Base-by-base conservation (phyloP, 441 rosid species). In the Biscutella laevigata region DNA sequence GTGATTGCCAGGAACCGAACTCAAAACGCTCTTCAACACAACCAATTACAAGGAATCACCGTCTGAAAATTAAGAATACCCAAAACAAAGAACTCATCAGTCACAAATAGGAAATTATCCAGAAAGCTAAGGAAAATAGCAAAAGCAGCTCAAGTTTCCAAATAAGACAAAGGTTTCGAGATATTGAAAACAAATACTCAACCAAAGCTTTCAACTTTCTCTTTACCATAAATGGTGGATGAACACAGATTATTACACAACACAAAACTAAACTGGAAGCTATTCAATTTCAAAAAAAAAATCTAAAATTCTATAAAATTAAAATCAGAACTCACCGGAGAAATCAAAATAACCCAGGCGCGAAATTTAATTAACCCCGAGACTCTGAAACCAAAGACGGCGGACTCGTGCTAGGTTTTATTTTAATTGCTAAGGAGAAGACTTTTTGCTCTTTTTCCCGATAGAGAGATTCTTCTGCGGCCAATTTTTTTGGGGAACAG, bases 331-430 rank as follows among this genome's bases (percentile, higher is more conserved):
- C 51, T 49, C 25, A 54, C 59, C 57, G 30, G 38, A 55, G 57
- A 30, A 34, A 55, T 11, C 20, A 32, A 45, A 38, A 34, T 19
- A 38, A 54, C 39, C 15, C 41, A 41, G 64, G 19, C 20, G 9
- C 21, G 30, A 28, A 34, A 44, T 14, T 42, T n/a, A n/a, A n/a
- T n/a, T 3, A 51, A 46, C 27, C 57, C 37, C 4, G 8, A 35
- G 6, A 68, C 58, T 60, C 54, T 59, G 26, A 55, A 40, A 49
- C 44, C 42, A 48, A 69, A 66, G 74, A 71, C 79, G 77, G 82
- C 82, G 41, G 75, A 60, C 37, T 27, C 57, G 62, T 57, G 57
- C 69, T 61, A 74, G 79, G 79, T 70, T 72, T 71, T 71, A 55
- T 44, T 46, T 34, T 44, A 66, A 55, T 66, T 42, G 29, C 12